Evolutionary conservation across 805 yeast species (phyloP).

Genomic region (Priceomyces haplophilus): DNA sequence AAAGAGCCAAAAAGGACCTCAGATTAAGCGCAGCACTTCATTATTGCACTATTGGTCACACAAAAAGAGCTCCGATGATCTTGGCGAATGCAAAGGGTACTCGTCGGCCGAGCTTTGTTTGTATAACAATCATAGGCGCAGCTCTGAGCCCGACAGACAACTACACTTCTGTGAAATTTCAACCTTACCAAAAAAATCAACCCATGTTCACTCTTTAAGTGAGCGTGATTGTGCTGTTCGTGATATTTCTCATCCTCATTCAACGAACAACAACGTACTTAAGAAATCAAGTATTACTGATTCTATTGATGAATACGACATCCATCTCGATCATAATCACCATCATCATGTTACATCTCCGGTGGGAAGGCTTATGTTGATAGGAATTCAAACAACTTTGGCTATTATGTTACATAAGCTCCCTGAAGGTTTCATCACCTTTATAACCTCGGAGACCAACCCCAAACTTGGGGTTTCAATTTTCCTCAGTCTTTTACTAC

Average conservation of each 20-base stretch:
- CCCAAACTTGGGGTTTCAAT: conserved; percentile 69
- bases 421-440: conserved; percentile 93
- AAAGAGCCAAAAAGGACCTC: conserved; percentile 2
- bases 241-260: background rate
- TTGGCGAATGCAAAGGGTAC: conserved; percentile 51
- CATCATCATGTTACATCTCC: conserved; percentile 82
- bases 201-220: background rate
- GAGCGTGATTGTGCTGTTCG: background rate
- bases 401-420: conserved; percentile 87
- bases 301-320: conserved; percentile 9
- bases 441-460: conserved; percentile 68
- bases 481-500: conserved; percentile 80
- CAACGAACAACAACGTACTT: background rate
- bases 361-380: conserved; percentile 70
- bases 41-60: conserved; percentile 26
- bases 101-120: conserved; percentile 39
- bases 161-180: conserved; percentile 43
- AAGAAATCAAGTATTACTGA: conserved; percentile 2
- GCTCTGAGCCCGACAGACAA: conserved; percentile 3
- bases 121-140: conserved; percentile 6
- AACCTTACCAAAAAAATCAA: conserved; percentile 13
- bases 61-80: conserved; percentile 15
- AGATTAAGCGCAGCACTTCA: conserved; percentile 16
- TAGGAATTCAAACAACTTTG: conserved; percentile 85
- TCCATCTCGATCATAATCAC: conserved; percentile 41